Conservation (phyloP, 805 yeast species). For the Hanseniaspora meyeri region DNA sequence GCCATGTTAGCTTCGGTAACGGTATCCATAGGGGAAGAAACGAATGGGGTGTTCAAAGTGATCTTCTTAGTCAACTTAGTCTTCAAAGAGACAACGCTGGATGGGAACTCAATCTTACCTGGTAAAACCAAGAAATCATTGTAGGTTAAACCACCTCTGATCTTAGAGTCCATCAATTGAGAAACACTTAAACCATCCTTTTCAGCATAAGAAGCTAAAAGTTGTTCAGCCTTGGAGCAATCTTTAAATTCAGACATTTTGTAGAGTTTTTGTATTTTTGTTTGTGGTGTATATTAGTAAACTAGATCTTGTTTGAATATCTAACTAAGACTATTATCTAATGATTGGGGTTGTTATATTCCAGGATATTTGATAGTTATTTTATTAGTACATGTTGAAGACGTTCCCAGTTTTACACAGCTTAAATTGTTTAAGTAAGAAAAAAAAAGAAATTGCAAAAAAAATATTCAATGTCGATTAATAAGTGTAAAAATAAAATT, state of each 20-base stretch:
- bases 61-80: slow-evolving; percentile 84
- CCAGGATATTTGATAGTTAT: not conserved
- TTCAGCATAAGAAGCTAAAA: slow-evolving; percentile 49
- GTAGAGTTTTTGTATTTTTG: not conserved
- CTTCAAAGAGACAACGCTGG: slow-evolving; percentile 64
- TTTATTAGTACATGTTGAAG: not conserved
- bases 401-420: too few relatives aligned
- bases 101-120: slow-evolving; percentile 83
- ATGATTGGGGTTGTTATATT: not conserved
- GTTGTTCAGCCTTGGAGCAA: slow-evolving; percentile 51
- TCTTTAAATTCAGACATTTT: slow-evolving; percentile 26
- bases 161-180: slow-evolving; percentile 76
- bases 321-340: not conserved
- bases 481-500: not conserved
- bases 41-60: slow-evolving; percentile 83
- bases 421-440: too few relatives aligned
- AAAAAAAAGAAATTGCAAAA: too few relatives aligned
- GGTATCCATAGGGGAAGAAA: slow-evolving; percentile 98
- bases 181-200: slow-evolving; percentile 79
- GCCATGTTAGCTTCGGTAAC: slow-evolving; percentile 98
- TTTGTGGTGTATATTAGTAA: not conserved
- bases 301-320: not conserved
- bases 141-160: slow-evolving; percentile 93
- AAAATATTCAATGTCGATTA: not conserved
- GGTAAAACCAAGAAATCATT: slow-evolving; percentile 93